A percentile compares a stretch with the other conserved stretches of the same genome.
Conservation (phyloP, 2,329 filamentous ascomycete genomes). For the Rhynchosporium graminicola region DNA sequence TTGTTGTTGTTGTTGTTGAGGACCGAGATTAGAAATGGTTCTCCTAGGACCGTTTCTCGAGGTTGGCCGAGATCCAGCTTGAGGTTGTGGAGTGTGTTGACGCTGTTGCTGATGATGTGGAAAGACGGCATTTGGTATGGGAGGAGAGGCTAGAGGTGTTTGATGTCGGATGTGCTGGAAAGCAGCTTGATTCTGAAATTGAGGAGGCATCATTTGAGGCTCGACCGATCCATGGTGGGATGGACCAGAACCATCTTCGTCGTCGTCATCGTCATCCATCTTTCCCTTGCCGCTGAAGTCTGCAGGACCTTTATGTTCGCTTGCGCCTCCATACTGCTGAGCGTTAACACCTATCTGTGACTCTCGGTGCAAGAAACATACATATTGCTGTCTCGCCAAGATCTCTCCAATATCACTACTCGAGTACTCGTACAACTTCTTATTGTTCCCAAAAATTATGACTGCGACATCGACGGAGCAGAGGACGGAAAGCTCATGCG, state of each 20-base stretch:
- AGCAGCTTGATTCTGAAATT: slow-evolving; percentile 66
- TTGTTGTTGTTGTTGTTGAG: slow-evolving; percentile 63
- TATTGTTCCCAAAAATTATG: slow-evolving; percentile 98
- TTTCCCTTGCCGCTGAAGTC: slow-evolving; percentile 83
- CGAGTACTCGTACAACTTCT: slow-evolving; percentile 98
- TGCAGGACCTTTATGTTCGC: slow-evolving; percentile 92
- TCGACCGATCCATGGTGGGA: slow-evolving; percentile 44
- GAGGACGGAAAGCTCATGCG: slow-evolving; percentile 94
- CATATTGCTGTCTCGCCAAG: slow-evolving; percentile 85
- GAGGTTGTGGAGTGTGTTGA: slow-evolving; percentile 80
- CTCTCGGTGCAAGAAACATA: slow-evolving; percentile 52
- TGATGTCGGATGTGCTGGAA: slow-evolving; percentile 82
- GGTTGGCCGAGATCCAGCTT: slow-evolving; percentile 71
- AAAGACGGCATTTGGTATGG: slow-evolving; percentile 61
- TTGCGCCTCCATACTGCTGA: slow-evolving; percentile 80
- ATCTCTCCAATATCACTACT: slow-evolving; percentile 92
- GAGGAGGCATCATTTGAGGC: slow-evolving; percentile 66
- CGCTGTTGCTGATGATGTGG: slow-evolving; percentile 52
- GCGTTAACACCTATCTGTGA: slow-evolving; percentile 28
- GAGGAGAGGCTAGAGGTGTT: slow-evolving; percentile 84
- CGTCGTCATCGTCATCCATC: slow-evolving; percentile 79
- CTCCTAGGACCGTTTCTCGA: slow-evolving; percentile 80
- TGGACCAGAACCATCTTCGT: slow-evolving; percentile 71
- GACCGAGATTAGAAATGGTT: slow-evolving; percentile 71
- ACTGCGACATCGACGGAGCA: slow-evolving; percentile 98